These are phyloP conservation scores for Aspergillus homomorphus DNA, from an alignment of 495 filamentous ascomycete species.

Conservation along the genomic window DNA sequence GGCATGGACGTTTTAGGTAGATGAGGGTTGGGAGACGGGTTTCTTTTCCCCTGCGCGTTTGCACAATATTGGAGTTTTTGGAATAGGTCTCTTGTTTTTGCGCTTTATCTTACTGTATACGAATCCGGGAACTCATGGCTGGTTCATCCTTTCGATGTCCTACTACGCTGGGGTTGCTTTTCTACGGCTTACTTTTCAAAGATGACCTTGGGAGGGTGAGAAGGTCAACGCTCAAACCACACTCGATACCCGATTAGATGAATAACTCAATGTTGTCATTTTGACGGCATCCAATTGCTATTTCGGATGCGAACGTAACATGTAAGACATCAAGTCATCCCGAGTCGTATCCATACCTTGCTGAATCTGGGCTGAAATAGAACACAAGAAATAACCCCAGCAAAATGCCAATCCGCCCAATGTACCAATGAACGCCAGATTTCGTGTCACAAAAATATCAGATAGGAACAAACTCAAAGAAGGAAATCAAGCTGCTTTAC, in stretches of 20 bases:
- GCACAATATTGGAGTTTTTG: conserved; percentile 23
- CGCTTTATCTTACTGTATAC: background rate
- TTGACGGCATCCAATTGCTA: conserved; percentile 7
- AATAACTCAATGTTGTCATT: background rate
- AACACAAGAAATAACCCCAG: background rate
- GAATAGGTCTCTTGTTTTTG: conserved; percentile 6
- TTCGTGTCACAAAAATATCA: conserved; percentile 1
- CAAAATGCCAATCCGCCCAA: background rate
- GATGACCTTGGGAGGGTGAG: background rate
- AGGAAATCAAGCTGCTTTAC: conserved; percentile 26
- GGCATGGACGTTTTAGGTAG: background rate
- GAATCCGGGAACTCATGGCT: conserved; percentile 4
- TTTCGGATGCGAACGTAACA: background rate
- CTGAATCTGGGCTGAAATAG: conserved; percentile 1
- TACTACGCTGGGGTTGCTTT: conserved; percentile 11
- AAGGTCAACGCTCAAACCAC: conserved; percentile 3
- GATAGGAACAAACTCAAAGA: conserved; percentile 3
- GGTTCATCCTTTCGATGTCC: background rate
- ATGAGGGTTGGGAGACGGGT: background rate
- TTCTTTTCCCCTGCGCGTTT: conserved; percentile 11
- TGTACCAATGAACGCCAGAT: conserved; percentile 15
- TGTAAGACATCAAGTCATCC: conserved; percentile 6
- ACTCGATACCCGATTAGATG: conserved; percentile 13
- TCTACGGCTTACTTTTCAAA: background rate
- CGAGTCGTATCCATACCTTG: background rate